These are phyloP conservation scores for Sphaceloma murrayae DNA, from an alignment of 2,329 filamentous ascomycete species.

Conservation along the genomic window DNA sequence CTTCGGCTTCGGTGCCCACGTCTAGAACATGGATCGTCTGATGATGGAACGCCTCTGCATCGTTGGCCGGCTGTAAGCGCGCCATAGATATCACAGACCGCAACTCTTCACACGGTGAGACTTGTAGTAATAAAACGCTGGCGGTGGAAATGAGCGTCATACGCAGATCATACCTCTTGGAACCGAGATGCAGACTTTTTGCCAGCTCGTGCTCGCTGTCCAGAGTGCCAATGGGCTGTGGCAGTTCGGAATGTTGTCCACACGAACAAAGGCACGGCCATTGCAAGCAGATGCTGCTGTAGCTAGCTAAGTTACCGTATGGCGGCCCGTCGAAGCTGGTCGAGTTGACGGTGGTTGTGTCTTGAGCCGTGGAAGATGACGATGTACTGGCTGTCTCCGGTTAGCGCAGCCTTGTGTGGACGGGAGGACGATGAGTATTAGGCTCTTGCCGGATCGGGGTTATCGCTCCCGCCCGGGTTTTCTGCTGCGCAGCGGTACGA, in stretches of 20 bases:
- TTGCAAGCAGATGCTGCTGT: too few relatives aligned
- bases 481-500: too few relatives aligned
- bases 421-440: conserved; percentile 1
- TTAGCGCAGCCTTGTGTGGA: neutral
- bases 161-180: conserved; percentile 45
- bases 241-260: neutral
- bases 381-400: neutral
- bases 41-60: too few relatives aligned
- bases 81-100: conserved; percentile 33
- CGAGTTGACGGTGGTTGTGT: neutral
- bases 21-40: too few relatives aligned
- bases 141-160: conserved; percentile 1
- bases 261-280: neutral
- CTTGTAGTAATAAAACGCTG: conserved; percentile 15
- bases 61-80: conserved; percentile 25
- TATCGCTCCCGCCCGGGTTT: conserved; percentile 8
- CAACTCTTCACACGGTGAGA: neutral
- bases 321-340: too few relatives aligned
- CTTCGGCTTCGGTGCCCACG: too few relatives aligned
- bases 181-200: conserved; percentile 47
- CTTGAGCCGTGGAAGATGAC: too few relatives aligned
- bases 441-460: conserved; percentile 14
- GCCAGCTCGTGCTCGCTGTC: conserved; percentile 39
- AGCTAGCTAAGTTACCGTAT: too few relatives aligned
- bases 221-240: conserved; percentile 39